Evolutionary conservation across 306 rosid species (phyloP).

Genomic region (Dalbergia cultrata): DNA sequence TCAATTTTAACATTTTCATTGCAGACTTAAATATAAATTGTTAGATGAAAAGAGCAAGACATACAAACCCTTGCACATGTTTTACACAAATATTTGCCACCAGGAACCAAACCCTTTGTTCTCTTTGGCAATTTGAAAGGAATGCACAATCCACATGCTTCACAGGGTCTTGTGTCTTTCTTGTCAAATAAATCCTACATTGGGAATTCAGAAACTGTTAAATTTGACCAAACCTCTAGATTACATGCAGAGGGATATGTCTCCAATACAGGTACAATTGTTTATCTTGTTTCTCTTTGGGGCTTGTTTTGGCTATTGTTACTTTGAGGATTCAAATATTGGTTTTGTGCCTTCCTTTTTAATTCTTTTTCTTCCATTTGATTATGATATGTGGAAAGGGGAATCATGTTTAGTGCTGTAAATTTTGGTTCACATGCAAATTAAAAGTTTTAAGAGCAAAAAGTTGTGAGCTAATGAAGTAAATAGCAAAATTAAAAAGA

Average conservation of each 20-base stretch:
- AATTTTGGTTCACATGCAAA: background rate
- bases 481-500: background rate
- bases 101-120: conserved; percentile 59
- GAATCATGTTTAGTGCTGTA: too few relatives aligned
- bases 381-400: too few relatives aligned
- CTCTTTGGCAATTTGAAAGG: conserved; percentile 72
- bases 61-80: conserved; percentile 86
- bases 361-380: background rate
- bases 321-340: too few relatives aligned
- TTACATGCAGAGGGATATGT: conserved; percentile 75
- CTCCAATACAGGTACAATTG: conserved; percentile 83
- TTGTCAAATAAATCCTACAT: conserved; percentile 69
- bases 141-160: conserved; percentile 79
- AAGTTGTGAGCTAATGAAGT: background rate
- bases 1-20: conserved; percentile 36
- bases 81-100: conserved; percentile 77
- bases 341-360: background rate
- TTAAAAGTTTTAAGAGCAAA: background rate
- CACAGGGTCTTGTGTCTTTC: conserved; percentile 69
- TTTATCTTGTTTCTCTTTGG: background rate
- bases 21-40: conserved; percentile 29
- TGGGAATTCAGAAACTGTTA: conserved; percentile 41
- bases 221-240: conserved; percentile 50
- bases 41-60: conserved; percentile 45
- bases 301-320: background rate